Evolutionary conservation across 306 rosid species (phyloP), one percentile per base, ranked within the genome.

Genomic region (Sechiopsis laciniata): DNA sequence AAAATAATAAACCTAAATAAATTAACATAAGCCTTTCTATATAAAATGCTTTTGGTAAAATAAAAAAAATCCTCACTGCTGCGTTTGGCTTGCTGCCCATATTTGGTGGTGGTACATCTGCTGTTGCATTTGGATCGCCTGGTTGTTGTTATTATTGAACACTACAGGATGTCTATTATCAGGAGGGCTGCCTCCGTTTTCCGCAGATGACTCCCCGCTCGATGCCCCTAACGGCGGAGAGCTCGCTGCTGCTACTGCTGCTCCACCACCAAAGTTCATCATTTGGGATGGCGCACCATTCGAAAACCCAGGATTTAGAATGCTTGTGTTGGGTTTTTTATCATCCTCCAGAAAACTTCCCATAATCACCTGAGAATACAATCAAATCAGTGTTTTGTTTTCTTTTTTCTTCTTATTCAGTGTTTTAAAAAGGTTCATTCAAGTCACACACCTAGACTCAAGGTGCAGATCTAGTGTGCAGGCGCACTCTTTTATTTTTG

Each of bases 191-290:
- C 81, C 82, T 6, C 84, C 92, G 15, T 85, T 82, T 60, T 89
- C 97, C 2, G 82, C 95, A 14, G 96, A 86, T 5, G 96, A 89
- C 24, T 86, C 89, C 6, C 88, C 89, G 7, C 88, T 80, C 46
- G 96, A 87, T 54, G 74, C 84, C 67, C 88, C 96, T 75, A 83
- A 87, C 21, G 95, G 86, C 4, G 84, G 54, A 40, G 88, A 88
- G 82, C 84, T 84, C 15, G 87, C 83, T 13, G 82, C 86, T 8
- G 91, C 78, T 69, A 81, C 87, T 11, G 15, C 54, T 13, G 88
- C 78, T 76, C 71, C 79, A 4, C 79, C 85, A 60, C 87, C 86
- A 12, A 89, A 87, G 83, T 75, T 84, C 40, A 91, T 69, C 88
- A 84, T 82, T 60, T 86, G 92, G 6, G 89, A 68, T 35, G 84